Conservation (phyloP, 371 early-diverging fungal genomes). For the Rhizopus stolonifer region DNA sequence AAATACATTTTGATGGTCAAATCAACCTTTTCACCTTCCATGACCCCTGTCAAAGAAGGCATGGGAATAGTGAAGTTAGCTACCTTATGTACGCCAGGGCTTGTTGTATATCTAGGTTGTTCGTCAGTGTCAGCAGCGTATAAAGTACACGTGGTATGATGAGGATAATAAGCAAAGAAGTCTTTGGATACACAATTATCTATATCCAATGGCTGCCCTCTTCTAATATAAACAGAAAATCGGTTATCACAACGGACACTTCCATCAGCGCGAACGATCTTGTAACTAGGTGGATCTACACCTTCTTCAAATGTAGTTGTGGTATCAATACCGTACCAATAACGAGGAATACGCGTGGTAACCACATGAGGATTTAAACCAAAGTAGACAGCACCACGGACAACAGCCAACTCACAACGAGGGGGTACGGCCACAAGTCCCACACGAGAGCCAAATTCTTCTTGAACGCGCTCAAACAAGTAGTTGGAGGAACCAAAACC, state of each 20-base stretch:
- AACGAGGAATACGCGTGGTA: constrained; percentile 60
- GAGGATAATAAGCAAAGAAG: constrained; percentile 52
- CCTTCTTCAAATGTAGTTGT: constrained; percentile 57
- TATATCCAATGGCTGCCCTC: constrained; percentile 42
- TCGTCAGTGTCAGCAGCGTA: constrained; percentile 54
- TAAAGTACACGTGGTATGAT: constrained; percentile 52
- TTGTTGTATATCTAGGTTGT: constrained; percentile 49
- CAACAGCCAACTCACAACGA: constrained; percentile 54
- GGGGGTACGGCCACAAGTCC: constrained; percentile 53
- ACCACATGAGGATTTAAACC: constrained; percentile 57
- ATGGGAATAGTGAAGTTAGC: constrained; percentile 57
- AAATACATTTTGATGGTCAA: constrained; percentile 39
- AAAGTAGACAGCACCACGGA: constrained; percentile 59
- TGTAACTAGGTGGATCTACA: constrained; percentile 53
- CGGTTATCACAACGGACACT: constrained; percentile 52
- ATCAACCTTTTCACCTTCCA: constrained; percentile 55
- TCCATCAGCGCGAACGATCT: constrained; percentile 50
- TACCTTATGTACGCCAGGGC: constrained; percentile 51
- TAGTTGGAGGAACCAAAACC: constrained; percentile 66
- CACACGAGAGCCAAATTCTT: constrained; percentile 40
- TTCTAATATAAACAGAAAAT: constrained; percentile 48
- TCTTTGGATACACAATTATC: constrained; percentile 36
- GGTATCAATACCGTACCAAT: constrained; percentile 66
- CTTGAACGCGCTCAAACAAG: constrained; percentile 52
- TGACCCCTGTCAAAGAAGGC: constrained; percentile 52